Evolutionary conservation across 2,329 filamentous ascomycete genomes (phyloP), one percentile per base, ranked within the genome.

Genomic region (Calonectria leucothoes): DNA sequence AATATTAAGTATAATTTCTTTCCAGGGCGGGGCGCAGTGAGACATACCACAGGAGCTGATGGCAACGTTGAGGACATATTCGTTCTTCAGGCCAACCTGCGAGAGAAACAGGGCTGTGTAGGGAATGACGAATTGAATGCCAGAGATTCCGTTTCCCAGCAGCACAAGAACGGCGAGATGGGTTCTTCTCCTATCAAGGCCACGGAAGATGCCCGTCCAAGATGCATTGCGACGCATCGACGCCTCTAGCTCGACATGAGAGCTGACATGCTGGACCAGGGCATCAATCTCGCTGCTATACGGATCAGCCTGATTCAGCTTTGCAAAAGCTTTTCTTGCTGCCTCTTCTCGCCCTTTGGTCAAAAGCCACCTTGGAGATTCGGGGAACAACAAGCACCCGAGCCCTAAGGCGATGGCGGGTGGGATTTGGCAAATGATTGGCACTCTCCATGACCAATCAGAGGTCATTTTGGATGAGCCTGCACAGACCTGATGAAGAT

Each of bases 41-140:
- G n/a, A 55, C 66, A 15, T 48, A 69, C 66, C 27, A 8, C 66
- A 69, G 2, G 51, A 35, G n/a, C 66, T 69, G 27, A 69, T 69
- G 20, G 66, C 66, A 10, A 69, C 66, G 12, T 69, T 69, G 3
- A 69, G 39, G 1, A 29, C 35, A 37, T 69, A 69, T 4, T 52
- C 51, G 27, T 69, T 69, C 7, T 5, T 61, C n/a, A 69, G 14
- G 1, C 66, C 66, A 48, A 69, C 33, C 4, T 69, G 51, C 12
- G 66, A 27, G 10, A 69, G 29, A n/a, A 69, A 69, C 4, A 69
- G 51, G 4, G 52, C 66, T 10, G 66, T 69, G 29, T 69, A 69
- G 4, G 66, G 66, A 57, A 69, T 69, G 7, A 69, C 66, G 35
- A 69, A 69, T 15, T 69, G 66, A 15, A 69, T 59, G 4, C 66